Evolutionary conservation across 2,329 filamentous ascomycete genomes (phyloP).

Genomic region (Xylariaceae sp.): DNA sequence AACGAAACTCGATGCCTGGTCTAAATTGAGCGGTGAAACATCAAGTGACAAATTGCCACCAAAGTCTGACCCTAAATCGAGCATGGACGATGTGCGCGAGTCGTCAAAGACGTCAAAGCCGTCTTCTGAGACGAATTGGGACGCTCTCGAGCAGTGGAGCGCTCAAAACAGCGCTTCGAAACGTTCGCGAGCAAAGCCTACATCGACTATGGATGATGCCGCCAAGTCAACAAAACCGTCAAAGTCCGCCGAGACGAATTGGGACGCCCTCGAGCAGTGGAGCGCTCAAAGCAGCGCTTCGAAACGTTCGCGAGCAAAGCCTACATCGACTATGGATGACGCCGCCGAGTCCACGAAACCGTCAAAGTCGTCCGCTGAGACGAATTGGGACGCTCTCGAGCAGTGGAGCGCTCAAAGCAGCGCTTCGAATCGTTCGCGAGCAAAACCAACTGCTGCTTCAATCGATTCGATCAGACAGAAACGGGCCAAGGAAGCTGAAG

Average conservation of each 20-base stretch:
- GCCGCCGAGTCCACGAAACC: too few species aligned
- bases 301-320: constrained; percentile 32
- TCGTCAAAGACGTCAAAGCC: constrained; percentile 34
- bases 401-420: constrained; percentile 37
- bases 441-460: constrained; percentile 35
- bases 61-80: constrained; percentile 31
- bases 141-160: constrained; percentile 43
- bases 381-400: constrained; percentile 40
- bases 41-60: constrained; percentile 19
- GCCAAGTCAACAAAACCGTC: too few species aligned
- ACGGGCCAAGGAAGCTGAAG: constrained; percentile 68
- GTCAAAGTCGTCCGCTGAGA: constrained; percentile 39
- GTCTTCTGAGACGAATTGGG: constrained; percentile 40
- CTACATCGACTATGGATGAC: constrained; percentile 16
- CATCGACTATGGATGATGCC: background rate
- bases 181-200: constrained; percentile 32
- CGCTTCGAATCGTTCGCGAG: constrained; percentile 26
- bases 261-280: constrained; percentile 42
- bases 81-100: constrained; percentile 43
- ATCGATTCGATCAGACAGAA: constrained; percentile 62
- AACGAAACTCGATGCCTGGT: constrained; percentile 57
- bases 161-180: constrained; percentile 29
- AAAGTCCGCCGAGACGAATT: constrained; percentile 40
- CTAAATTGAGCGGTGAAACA: constrained; percentile 43
- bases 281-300: constrained; percentile 32